Evolutionary conservation across 2,329 filamentous ascomycete species (phyloP), one percentile per base, ranked within the genome.

Genomic region (Penicillium sp.): DNA sequence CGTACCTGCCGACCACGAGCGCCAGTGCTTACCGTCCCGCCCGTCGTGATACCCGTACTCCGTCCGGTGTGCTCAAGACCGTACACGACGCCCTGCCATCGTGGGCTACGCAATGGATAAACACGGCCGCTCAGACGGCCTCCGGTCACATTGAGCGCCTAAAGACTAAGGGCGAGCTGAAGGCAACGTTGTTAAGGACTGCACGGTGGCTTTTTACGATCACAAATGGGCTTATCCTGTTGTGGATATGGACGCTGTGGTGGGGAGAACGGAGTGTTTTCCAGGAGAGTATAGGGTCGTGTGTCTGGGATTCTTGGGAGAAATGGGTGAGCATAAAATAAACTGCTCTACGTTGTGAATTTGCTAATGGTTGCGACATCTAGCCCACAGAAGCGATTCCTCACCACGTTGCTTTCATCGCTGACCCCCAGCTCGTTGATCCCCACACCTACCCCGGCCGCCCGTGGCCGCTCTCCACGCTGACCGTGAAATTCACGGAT

Each of bases 371-470:
- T 51, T 64, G 46, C 54, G 46, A 35, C 60, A 44, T 59, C 44
- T 72, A 97, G 95, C 92, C 93, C 57, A 79, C 85, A 70, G 88
- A 85, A 68, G 90, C 93, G 55, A 87, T 85, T 38, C 95, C 95
- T 30, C 93, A 98, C 76, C 91, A 89, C 73, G 84, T 96, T 68
- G 84, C 92, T 69, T 89, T 97, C 74, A 84, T 97, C 67, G 92
- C 93, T 64, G 93, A 97, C 73, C 93, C 93, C 48, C 93, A 97
- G 76, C 85, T 97, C 62, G 92, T 95, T 72, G 93, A 97, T 77
- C 91, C 93, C 58, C 92, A 97, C 76, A 96, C 93, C n/a, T 97
- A 97, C 72, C 92, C 93, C 2, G 92, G 90, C 69, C 88, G 93
- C 49, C 88, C 88, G 45, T 91, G 89, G 89, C 88, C 88, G 11